phyloP scores from a whole-genome alignment of 208 protist species.

The Trichomonas gallinae region DNA sequence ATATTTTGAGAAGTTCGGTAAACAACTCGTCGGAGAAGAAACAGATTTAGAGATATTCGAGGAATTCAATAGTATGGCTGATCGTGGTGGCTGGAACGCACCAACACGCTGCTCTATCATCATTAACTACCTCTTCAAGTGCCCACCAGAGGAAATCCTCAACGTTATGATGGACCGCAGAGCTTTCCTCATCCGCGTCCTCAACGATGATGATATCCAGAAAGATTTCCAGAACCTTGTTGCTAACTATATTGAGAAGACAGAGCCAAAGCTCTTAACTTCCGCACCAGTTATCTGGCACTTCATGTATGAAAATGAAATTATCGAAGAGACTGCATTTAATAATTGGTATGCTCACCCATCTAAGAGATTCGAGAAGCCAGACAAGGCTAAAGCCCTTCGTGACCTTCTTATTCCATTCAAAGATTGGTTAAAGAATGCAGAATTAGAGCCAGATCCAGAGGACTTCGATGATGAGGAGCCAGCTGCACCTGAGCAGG shows the following conservation, averaged over 20 bases:
- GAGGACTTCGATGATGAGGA: not conserved
- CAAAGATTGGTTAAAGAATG: not conserved
- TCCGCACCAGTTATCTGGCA: not conserved
- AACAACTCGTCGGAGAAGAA: not conserved
- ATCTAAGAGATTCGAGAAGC: too few species aligned
- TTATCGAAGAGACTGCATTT: not conserved
- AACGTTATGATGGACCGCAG: not conserved
- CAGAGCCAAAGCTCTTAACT: not conserved
- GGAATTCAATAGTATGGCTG: not conserved
- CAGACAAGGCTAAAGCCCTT: not conserved
- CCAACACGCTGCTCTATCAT: not conserved
- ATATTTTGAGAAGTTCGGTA: not conserved
- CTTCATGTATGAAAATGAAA: not conserved
- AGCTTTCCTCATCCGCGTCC: not conserved
- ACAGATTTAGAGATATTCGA: not conserved
- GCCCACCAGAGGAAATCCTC: not conserved
- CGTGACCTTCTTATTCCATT: not conserved
- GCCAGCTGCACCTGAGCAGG: not conserved
- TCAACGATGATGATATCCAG: not conserved
- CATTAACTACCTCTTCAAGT: not conserved
- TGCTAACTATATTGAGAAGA: not conserved
- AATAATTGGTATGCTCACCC: not conserved
- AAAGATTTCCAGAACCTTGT: not conserved
- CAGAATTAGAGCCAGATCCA: not conserved
- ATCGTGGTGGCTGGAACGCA: not conserved